phyloP scores from a whole-genome alignment of 805 yeast species.

The Torulaspora indica region DNA sequence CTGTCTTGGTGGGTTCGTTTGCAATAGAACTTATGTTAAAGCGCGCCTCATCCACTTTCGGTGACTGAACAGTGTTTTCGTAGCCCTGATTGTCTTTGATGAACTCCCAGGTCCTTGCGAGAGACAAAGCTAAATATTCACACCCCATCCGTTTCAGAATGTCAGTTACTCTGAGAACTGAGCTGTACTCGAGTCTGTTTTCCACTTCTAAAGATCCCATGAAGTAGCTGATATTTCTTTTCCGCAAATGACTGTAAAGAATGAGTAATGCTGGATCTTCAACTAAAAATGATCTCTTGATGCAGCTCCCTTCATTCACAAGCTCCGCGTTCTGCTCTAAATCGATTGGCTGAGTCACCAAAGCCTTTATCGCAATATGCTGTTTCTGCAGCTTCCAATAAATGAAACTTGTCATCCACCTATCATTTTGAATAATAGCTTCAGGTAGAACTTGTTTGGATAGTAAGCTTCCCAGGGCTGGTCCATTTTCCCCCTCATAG shows the following conservation, averaged over 20 bases:
- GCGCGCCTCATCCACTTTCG: background rate
- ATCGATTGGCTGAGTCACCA: conserved; percentile 52
- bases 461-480: conserved; percentile 48
- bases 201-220: conserved; percentile 44
- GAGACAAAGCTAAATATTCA: conserved; percentile 62
- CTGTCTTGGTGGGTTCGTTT: conserved; percentile 23
- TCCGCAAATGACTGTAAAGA: conserved; percentile 58
- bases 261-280: conserved; percentile 81
- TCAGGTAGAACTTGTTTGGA: conserved; percentile 47
- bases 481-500: conserved; percentile 60
- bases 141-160: conserved; percentile 89
- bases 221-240: conserved; percentile 46
- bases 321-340: conserved; percentile 31
- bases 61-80: conserved; percentile 4
- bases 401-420: conserved; percentile 81
- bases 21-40: conserved; percentile 12
- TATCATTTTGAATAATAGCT: conserved; percentile 58
- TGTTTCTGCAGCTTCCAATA: conserved; percentile 59
- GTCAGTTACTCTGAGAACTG: conserved; percentile 56
- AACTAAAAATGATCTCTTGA: conserved; percentile 45
- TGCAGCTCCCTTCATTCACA: conserved; percentile 33
- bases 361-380: conserved; percentile 54
- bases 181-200: conserved; percentile 50
- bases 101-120: conserved; percentile 68
- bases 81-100: conserved; percentile 17